Base-by-base conservation (phyloP, 192 early-diverging fungal species). In the Backusella macrospora region DNA sequence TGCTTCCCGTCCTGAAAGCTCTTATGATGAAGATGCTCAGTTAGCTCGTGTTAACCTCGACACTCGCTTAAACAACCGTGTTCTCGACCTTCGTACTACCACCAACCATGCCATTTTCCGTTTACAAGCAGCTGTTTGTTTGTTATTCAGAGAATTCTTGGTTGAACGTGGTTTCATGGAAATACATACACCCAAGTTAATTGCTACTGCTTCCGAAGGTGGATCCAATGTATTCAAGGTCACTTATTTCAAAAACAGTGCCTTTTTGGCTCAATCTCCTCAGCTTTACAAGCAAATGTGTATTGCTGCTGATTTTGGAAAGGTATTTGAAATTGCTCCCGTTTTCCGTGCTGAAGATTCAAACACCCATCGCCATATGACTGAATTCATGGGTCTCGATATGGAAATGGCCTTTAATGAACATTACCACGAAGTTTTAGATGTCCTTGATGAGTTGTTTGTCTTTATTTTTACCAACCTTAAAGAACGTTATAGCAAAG, bases 251-350 rank as follows among this genome's bases (percentile, higher is more conserved):
- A 96, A 98, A 77, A 89, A 81, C 9, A 85, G 89, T 18, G 98
- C 98, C 3, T 99, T 86, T 83, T 86, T 99, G 48, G 96, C 98
- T 34, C 98, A 99, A 80, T 98, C 96, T 18, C 98, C 98, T 68
- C 98, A 99, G 85, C 89, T 99, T 66, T 96, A 96, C 88, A 99
- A 99, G 90, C 98, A 99, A 83, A 97, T 97, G 95, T 93, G 92
- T 80, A 96, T 99, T 80, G 94, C 92, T 73, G 90, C 95, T 64
- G 98, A 99, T 82, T 97, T 98, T 80, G 97, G 95, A 75, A 90
- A 95, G 38, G 98, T 99, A n/a, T 99, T 93, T 78, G 98, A 99
- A 82, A 96, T 99, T 77, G 96, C 85, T 8, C 94, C 80, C 7
- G 98, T 99, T 52, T 99, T 99, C 92, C 96, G 98, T 78, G 98